phyloP scores from a whole-genome alignment of 257 asterid genomes.

The Datura wrightii region DNA sequence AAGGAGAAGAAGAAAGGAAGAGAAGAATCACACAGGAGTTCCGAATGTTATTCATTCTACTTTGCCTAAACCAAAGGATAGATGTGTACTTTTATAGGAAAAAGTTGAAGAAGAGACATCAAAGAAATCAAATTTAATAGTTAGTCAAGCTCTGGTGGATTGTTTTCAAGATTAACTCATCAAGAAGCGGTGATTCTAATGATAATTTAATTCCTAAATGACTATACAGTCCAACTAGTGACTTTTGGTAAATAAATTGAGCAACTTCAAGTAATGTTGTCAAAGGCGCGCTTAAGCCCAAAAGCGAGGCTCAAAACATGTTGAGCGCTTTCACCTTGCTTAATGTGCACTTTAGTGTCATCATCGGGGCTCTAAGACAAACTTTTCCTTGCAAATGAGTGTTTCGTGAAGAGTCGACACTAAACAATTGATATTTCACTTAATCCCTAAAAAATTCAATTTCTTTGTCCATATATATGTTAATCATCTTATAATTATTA shows the following conservation, averaged over 20 bases:
- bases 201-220: conserved; percentile 15
- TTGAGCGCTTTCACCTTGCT: too few species aligned
- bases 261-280: background rate
- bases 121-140: background rate
- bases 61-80: background rate
- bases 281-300: too few species aligned
- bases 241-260: background rate
- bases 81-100: background rate
- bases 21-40: background rate
- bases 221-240: background rate
- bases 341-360: too few species aligned
- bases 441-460: too few species aligned
- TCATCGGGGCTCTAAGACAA: too few species aligned
- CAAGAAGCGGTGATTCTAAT: background rate
- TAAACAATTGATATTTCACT: too few species aligned
- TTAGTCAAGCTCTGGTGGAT: background rate
- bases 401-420: too few species aligned
- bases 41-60: background rate
- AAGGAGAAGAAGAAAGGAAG: background rate
- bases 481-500: too few species aligned
- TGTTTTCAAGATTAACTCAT: conserved; percentile 12
- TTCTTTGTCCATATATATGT: too few species aligned
- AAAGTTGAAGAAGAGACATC: conserved; percentile 4
- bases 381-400: too few species aligned
- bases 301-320: too few species aligned